Evolutionary conservation across 148 eudicot species (phyloP), one percentile per base, ranked within the genome.

Genomic region (Heliamphora exappendiculata): DNA sequence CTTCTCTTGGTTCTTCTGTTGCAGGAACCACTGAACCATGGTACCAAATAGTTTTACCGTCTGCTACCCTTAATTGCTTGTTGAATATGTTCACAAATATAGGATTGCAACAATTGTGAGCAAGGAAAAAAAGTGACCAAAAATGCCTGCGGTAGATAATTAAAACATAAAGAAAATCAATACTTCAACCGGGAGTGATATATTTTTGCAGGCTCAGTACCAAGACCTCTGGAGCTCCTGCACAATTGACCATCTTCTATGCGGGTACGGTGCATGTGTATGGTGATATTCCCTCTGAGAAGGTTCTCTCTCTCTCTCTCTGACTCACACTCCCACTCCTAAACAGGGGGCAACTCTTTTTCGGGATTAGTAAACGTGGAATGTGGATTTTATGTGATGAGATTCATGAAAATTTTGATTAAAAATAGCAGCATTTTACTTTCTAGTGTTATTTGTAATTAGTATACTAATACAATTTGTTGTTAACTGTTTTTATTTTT

Each of bases 221-320:
- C 28, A 84, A 80, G 78, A 49, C 75, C 24, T 73, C 86, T 37
- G 64, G 26, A 7, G 69, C 55, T 85, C 81, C 83, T 79, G 81
- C 84, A 71, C 89, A 83, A 45, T 65, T 88, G 74, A 88, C 91
- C 77, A 86, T 88, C 74, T 88, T 88, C 79, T 88, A 86, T 63
- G 86, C 33, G 36, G 91, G 91, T 41, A 81, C 75, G 7, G 89
- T 88, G 70, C 77, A 63, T 50, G 89, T 86, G 69, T 88, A 74
- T 41, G 81, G 85, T 60, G 84, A 80, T 73, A 70, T 88, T 65
- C 82, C 91, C 26, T 89, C 89, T 42, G 91, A 88, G 78, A 88
- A 86, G 91, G 91, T 86, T 64, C 78, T 71, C 37, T 62, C 69
- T 70, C 24, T 67, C 62, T 24, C 75, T 22, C 75, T 41, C 37